Evolutionary conservation across 208 protist species (phyloP).

Genomic region (Leishmania major): DNA sequence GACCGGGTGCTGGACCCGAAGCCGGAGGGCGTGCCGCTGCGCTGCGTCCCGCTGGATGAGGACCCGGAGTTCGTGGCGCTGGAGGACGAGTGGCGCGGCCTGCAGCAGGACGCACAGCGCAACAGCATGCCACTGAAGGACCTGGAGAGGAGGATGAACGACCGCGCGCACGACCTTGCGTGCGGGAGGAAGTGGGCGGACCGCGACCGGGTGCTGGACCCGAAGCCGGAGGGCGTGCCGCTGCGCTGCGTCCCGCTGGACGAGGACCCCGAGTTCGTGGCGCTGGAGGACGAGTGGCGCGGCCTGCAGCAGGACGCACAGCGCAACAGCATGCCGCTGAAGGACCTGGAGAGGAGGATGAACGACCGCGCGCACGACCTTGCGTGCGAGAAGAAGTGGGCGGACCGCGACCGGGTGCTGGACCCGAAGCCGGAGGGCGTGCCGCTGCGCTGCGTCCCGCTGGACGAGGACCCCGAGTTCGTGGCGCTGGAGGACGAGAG

Average conservation of each 20-base stretch:
- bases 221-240: slow-evolving; percentile 49
- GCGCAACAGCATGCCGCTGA: not conserved
- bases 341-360: not conserved
- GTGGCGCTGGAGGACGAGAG: slow-evolving; percentile 28
- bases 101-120: slow-evolving; percentile 8
- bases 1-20: slow-evolving; percentile 35
- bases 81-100: slow-evolving; percentile 27
- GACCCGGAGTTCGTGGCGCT: slow-evolving; percentile 36
- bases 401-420: slow-evolving; percentile 42
- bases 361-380: slow-evolving; percentile 42
- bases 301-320: slow-evolving; percentile 10
- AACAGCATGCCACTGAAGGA: slow-evolving; percentile 16
- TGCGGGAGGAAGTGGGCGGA: slow-evolving; percentile 34
- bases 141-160: slow-evolving; percentile 35
- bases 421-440: slow-evolving; percentile 54
- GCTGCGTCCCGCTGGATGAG: slow-evolving; percentile 38
- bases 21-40: slow-evolving; percentile 58
- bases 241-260: slow-evolving; percentile 42
- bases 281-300: slow-evolving; percentile 37
- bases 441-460: slow-evolving; percentile 32
- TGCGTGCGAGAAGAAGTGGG: slow-evolving; percentile 40
- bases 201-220: slow-evolving; percentile 42
- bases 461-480: slow-evolving; percentile 49
- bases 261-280: slow-evolving; percentile 35
- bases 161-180: slow-evolving; percentile 51